These are phyloP conservation scores for Candida endomychidarum DNA, from an alignment of 805 yeast genomes.

Conservation along the genomic window DNA sequence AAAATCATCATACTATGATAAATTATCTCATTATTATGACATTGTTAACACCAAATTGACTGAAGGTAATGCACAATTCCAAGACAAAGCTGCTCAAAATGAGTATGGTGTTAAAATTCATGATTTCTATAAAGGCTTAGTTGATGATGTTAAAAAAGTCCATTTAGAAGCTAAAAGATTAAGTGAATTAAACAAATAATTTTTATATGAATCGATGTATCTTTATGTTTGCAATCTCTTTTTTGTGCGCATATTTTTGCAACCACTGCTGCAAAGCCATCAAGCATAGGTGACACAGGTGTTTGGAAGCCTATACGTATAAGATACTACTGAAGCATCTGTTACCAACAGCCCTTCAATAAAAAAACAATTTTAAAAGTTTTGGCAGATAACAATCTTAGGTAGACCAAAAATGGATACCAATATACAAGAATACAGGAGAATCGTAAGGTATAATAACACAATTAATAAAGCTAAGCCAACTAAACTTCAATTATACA, in stretches of 20 bases:
- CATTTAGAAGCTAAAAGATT: constrained; percentile 74
- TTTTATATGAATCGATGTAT: neutral
- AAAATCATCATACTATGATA: constrained; percentile 23
- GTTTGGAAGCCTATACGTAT: no score
- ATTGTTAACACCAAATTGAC: constrained; percentile 22
- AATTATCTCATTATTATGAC: constrained; percentile 47
- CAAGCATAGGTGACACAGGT: no score
- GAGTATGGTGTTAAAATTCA: constrained; percentile 61
- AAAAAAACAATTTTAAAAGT: neutral
- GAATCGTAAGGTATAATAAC: neutral
- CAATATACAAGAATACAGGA: neutral
- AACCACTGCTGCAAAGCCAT: no score
- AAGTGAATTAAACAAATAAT: constrained; percentile 54
- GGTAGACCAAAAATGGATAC: neutral
- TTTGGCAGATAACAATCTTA: no score
- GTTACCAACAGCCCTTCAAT: neutral
- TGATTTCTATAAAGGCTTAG: constrained; percentile 55
- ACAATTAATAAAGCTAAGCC: neutral
- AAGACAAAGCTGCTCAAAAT: constrained; percentile 34
- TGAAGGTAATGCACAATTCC: constrained; percentile 4
- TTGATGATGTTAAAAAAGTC: constrained; percentile 58
- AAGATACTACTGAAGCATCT: neutral
- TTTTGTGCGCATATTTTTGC: neutral
- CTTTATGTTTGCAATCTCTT: no score
- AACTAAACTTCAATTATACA: neutral